These are phyloP conservation scores for Xanthoceras sorbifolium DNA, from an alignment of 345 rosid genomes.

Conservation along the genomic window DNA sequence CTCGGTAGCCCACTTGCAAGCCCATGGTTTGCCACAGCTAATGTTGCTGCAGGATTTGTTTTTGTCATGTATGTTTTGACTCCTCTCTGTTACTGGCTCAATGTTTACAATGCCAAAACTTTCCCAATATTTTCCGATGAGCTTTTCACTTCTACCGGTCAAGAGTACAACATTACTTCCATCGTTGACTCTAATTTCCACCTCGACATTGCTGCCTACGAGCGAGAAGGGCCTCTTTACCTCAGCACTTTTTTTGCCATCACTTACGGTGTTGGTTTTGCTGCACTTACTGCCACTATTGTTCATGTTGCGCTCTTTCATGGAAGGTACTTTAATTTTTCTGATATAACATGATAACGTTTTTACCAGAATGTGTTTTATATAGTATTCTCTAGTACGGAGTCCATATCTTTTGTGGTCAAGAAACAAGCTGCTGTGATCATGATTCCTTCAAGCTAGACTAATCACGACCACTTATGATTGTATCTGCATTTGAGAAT, in stretches of 20 bases:
- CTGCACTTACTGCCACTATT: constrained; percentile 80
- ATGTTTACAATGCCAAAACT: constrained; percentile 76
- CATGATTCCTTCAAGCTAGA: too few relatives aligned
- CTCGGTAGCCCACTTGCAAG: constrained; percentile 99
- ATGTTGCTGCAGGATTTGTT: constrained; percentile 78
- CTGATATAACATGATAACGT: background rate
- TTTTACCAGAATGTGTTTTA: too few relatives aligned
- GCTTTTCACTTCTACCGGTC: constrained; percentile 68
- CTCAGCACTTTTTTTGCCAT: constrained; percentile 86
- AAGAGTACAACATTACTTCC: constrained; percentile 68
- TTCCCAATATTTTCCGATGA: constrained; percentile 83
- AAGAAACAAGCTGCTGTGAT: too few relatives aligned
- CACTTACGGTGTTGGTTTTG: constrained; percentile 90
- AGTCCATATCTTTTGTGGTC: too few relatives aligned
- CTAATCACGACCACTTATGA: too few relatives aligned
- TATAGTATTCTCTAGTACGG: too few relatives aligned
- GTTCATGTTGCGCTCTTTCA: constrained; percentile 86
- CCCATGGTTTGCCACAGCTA: constrained; percentile 99
- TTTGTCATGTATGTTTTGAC: constrained; percentile 73
- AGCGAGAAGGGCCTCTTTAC: constrained; percentile 77
- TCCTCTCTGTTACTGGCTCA: constrained; percentile 75
- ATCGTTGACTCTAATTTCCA: constrained; percentile 76
- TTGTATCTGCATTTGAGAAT: background rate
- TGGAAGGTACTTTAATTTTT: constrained; percentile 61
- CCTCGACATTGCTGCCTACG: constrained; percentile 72